Evolutionary conservation across 1,139 yeast species (phyloP).

Genomic region (Ogataea hybrid): DNA sequence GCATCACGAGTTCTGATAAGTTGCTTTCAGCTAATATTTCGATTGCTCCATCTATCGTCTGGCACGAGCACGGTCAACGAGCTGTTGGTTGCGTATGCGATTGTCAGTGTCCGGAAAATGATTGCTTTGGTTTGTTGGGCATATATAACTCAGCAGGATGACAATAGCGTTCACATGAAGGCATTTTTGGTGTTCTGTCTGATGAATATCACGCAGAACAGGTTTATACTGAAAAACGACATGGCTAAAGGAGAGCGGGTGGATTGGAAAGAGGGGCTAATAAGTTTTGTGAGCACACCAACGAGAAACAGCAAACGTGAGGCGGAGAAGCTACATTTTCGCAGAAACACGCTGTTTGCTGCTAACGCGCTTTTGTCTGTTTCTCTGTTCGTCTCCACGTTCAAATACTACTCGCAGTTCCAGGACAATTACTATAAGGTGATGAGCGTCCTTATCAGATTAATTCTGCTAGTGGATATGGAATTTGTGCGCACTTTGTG

Average conservation of each 20-base stretch:
- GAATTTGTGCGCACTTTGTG: constrained; percentile 23
- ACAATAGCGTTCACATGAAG: constrained; percentile 26
- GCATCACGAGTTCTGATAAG: constrained; percentile 12
- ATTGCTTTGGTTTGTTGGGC: constrained; percentile 26
- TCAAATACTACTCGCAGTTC: constrained; percentile 19
- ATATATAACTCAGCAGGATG: constrained; percentile 28
- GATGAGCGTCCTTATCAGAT: constrained; percentile 14
- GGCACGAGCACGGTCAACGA: constrained; percentile 2
- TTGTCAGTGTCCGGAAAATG: constrained; percentile 27
- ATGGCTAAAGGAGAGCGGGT: constrained; percentile 1
- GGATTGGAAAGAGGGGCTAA: constrained; percentile 18
- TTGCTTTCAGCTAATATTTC: not conserved
- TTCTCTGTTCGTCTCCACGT: constrained; percentile 14
- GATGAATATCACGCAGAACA: constrained; percentile 25
- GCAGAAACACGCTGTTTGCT: constrained; percentile 16
- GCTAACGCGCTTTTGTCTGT: constrained; percentile 8
- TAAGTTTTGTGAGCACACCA: constrained; percentile 14
- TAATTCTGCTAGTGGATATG: constrained; percentile 24
- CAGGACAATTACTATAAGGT: constrained; percentile 10
- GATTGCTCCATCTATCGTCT: constrained; percentile 1
- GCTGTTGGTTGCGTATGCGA: constrained; percentile 23
- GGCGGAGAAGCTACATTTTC: constrained; percentile 15
- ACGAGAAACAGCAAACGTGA: constrained; percentile 21
- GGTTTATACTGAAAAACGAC: constrained; percentile 23
- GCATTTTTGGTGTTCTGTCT: constrained; percentile 25